Conservation (phyloP, 2,329 filamentous ascomycete species). For the Talaromyces sp. region DNA sequence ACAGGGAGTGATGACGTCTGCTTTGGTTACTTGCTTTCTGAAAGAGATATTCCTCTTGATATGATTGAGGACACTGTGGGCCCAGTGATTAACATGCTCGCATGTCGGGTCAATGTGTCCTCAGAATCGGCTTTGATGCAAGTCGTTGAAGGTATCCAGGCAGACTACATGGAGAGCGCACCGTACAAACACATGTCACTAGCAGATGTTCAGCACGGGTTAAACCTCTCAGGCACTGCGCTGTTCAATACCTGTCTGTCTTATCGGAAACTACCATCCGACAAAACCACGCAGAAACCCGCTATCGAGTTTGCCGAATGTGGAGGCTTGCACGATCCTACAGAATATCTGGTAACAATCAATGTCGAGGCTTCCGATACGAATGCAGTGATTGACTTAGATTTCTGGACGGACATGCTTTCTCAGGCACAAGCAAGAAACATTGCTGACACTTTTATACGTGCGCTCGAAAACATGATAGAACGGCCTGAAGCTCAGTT, state of each 20-base stretch:
- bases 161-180: slow-evolving; percentile 46
- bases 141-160: slow-evolving; percentile 42
- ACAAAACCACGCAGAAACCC: slow-evolving; percentile 23
- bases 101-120: slow-evolving; percentile 42
- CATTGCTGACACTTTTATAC: slow-evolving; percentile 38
- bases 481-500: slow-evolving; percentile 23
- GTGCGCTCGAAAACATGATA: slow-evolving; percentile 38
- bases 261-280: slow-evolving; percentile 42
- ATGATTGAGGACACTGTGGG: slow-evolving; percentile 44
- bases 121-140: slow-evolving; percentile 33
- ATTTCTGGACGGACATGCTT: slow-evolving; percentile 42
- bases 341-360: slow-evolving; percentile 47
- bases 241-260: slow-evolving; percentile 51
- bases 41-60: slow-evolving; percentile 41
- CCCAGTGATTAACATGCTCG: slow-evolving; percentile 46
- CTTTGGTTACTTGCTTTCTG: slow-evolving; percentile 46
- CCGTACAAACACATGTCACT: slow-evolving; percentile 44
- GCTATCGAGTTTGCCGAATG: slow-evolving; percentile 39
- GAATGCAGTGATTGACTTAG: slow-evolving; percentile 35
- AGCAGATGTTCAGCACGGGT: slow-evolving; percentile 46
- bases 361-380: slow-evolving; percentile 48
- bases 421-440: slow-evolving; percentile 39
- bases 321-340: slow-evolving; percentile 45
- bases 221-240: slow-evolving; percentile 36
- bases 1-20: slow-evolving; percentile 27